These are phyloP conservation scores for Candida ficus DNA, from an alignment of 805 yeast species.

Conservation along the genomic window DNA sequence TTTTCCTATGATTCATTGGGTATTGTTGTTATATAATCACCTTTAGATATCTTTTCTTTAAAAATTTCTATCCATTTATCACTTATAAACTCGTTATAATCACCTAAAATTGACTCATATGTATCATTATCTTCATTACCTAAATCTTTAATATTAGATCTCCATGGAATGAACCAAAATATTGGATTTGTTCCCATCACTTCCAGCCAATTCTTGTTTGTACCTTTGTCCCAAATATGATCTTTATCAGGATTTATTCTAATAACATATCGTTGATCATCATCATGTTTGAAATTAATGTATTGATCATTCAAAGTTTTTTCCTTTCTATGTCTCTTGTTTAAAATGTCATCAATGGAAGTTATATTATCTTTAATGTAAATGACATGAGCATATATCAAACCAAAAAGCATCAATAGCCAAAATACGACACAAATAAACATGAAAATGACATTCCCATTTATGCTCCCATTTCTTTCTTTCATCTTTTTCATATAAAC, in stretches of 20 bases:
- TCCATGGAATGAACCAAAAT: constrained; percentile 28
- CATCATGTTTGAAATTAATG: constrained; percentile 28
- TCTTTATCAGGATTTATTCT: constrained; percentile 16
- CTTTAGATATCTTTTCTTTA: constrained; percentile 21
- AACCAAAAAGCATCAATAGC: constrained; percentile 38
- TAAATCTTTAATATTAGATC: constrained; percentile 8
- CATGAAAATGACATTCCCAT: constrained; percentile 46
- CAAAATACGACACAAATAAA: constrained; percentile 41
- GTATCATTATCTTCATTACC: constrained; percentile 5
- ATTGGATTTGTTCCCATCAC: constrained; percentile 25
- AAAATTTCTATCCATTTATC: constrained; percentile 20
- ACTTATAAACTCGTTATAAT: constrained; percentile 25
- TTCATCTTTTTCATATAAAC: constrained; percentile 27
- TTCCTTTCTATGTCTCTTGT: constrained; percentile 27
- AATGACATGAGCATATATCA: constrained; percentile 37
- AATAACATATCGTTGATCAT: constrained; percentile 40
- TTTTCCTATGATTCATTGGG: background rate
- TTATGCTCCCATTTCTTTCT: constrained; percentile 24
- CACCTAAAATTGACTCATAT: constrained; percentile 20
- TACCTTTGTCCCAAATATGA: constrained; percentile 18
- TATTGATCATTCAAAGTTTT: constrained; percentile 17
- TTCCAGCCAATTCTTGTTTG: constrained; percentile 24
- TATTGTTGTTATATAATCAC: constrained; percentile 19
- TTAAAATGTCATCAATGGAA: constrained; percentile 52
- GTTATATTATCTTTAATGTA: constrained; percentile 47